Percentiles rank a stretch among this genome's conserved stretches.
Conservation (phyloP, 257 asterid genomes). For the Jaltomata sinuosa region DNA sequence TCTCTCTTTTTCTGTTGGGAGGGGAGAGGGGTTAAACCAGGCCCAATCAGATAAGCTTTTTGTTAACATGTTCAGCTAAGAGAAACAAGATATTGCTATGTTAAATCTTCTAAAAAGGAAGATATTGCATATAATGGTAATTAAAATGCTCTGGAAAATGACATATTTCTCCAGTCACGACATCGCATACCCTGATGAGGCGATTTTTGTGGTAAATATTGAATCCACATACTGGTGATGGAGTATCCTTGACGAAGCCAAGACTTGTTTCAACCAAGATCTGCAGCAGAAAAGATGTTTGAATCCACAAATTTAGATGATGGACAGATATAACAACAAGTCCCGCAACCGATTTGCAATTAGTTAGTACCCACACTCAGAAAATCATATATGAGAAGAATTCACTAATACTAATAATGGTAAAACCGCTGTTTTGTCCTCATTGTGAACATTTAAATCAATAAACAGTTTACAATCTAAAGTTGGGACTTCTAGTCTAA, state of each 20-base stretch:
- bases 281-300: conserved; percentile 17
- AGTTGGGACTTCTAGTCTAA: neutral
- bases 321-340: neutral
- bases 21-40: neutral
- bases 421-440: neutral
- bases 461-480: neutral
- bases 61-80: neutral
- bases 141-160: neutral
- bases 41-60: neutral
- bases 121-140: neutral
- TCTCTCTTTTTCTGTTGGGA: neutral
- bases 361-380: neutral
- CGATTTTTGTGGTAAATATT: conserved; percentile 91
- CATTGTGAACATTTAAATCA: neutral
- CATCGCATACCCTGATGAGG: conserved; percentile 65
- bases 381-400: neutral
- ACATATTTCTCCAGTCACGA: neutral
- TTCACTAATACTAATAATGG: neutral
- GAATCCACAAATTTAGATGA: neutral
- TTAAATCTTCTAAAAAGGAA: neutral
- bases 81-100: neutral
- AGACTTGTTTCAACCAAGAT: conserved; percentile 53
- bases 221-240: conserved; percentile 58
- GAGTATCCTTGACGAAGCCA: conserved; percentile 88
- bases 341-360: neutral